These are phyloP conservation scores for Jacaranda copaia DNA, from an alignment of 257 asterid genomes.

Conservation along the genomic window DNA sequence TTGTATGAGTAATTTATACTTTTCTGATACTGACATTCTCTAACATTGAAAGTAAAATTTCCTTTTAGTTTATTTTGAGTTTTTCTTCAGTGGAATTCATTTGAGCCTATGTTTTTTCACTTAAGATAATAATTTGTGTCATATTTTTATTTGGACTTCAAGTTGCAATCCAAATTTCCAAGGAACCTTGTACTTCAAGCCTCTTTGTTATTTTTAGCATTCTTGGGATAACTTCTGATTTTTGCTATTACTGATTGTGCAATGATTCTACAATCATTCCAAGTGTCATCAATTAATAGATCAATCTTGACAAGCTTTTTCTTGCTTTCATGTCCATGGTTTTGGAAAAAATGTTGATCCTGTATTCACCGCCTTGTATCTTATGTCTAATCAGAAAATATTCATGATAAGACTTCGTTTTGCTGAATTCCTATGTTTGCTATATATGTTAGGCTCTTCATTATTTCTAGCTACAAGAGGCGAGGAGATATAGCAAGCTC, in stretches of 20 bases:
- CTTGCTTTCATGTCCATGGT: background rate
- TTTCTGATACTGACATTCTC: background rate
- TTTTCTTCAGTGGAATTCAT: background rate
- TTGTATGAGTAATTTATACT: conserved; percentile 3
- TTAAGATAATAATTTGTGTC: background rate
- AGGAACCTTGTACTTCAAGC: no score
- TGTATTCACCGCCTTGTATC: background rate
- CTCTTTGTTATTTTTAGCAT: no score
- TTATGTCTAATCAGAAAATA: background rate
- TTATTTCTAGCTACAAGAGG: background rate
- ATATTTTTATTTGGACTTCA: background rate
- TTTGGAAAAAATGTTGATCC: background rate
- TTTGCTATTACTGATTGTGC: no score
- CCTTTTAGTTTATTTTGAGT: background rate
- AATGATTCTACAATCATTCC: background rate
- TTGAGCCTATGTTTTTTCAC: background rate
- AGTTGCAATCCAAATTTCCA: background rate
- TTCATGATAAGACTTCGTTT: background rate
- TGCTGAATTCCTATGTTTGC: background rate
- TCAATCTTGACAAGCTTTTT: background rate
- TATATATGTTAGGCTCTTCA: background rate
- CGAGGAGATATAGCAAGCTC: conserved; percentile 18
- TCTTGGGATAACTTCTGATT: no score
- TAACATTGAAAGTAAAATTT: background rate
- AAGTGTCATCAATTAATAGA: background rate